Base-by-base conservation (phyloP, 495 filamentous ascomycete genomes). In the Cercophora samala region DNA sequence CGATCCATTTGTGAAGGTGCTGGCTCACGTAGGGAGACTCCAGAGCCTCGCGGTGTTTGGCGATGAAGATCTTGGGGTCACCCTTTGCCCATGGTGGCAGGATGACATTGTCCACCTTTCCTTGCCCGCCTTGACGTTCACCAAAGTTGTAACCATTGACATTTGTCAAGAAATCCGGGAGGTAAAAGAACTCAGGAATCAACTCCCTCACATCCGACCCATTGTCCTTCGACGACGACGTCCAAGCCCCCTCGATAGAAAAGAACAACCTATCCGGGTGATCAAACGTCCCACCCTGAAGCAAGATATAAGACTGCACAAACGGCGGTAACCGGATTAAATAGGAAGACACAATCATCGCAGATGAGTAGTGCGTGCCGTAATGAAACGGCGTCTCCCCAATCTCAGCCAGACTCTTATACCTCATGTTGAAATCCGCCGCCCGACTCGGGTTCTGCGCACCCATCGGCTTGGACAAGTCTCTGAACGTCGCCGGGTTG, bases 321-420 rank as follows among this genome's bases (percentile, higher is more conserved):
- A 98, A 99, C 0, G 95, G 95, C 68, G 97, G 94, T 15, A 99
- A 81, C 5, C 95, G 90, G 69, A 98, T 97, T 55, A 99, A 85
- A 72, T 97, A 99, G 0, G 93, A 97, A 29, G 92, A 90, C 24
- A 99, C 95, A 62, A 97, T 98, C 95, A 97, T 99, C 21, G 95
- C 96, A 5, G 95, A 97, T 22, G 96, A 98, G 76, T 98, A 99
- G 74, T 99, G 95, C 5, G 95, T 99, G 53, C 95, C 95, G 73
- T 97, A 98, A 76, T 99, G 96, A 74, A 97, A 99, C 3, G 96
- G 89, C 9, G 87, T 81, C 71, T 95, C 93, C 53, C 89, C 92
- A 85, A 98, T 96, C 74, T 98, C 95, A 13, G 90, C 90, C 78
- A 99, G 91, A 23, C 89, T 89, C 64, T 90, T 86, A 76, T 96